Evolutionary conservation across 208 protist genomes (phyloP).

Genomic region (Leptomonas seymouri): DNA sequence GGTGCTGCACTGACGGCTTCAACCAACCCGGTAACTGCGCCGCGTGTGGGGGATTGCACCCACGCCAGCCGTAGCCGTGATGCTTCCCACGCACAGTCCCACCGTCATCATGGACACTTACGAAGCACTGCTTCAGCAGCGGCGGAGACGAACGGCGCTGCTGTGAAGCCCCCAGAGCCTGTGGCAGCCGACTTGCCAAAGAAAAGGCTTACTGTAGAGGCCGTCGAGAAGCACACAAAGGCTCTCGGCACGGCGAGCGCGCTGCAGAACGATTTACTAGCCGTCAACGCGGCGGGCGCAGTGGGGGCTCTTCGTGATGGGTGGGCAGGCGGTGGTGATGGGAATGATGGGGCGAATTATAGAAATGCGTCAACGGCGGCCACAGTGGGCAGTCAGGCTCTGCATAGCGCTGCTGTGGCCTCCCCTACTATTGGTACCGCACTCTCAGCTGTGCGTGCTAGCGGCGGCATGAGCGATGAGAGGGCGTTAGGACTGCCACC

Average conservation of each 20-base stretch:
- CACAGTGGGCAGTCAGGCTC: constrained; percentile 36
- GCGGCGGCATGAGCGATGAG: background rate
- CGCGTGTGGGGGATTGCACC: background rate
- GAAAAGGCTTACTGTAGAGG: constrained; percentile 32
- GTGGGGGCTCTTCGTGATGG: too few species aligned
- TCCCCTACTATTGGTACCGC: background rate
- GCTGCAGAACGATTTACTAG: constrained; percentile 3
- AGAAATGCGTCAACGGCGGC: constrained; percentile 34
- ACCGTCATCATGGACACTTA: constrained; percentile 20
- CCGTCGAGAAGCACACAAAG: constrained; percentile 27
- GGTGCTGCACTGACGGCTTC: background rate
- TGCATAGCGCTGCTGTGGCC: background rate
- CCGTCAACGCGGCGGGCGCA: too few species aligned
- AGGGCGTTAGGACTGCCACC: background rate
- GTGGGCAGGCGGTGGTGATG: background rate
- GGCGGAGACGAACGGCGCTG: background rate
- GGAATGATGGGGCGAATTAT: constrained; percentile 15
- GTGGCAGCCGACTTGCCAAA: background rate
- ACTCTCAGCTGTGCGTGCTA: background rate
- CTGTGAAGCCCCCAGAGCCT: background rate
- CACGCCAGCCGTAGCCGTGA: constrained; percentile 14
- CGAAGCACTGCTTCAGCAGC: background rate
- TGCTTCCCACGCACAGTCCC: constrained; percentile 14
- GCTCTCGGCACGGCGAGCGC: constrained; percentile 21
- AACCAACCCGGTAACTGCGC: background rate